Base-by-base conservation (phyloP, 139 green algal genomes). In the Pleodorina starrii region DNA sequence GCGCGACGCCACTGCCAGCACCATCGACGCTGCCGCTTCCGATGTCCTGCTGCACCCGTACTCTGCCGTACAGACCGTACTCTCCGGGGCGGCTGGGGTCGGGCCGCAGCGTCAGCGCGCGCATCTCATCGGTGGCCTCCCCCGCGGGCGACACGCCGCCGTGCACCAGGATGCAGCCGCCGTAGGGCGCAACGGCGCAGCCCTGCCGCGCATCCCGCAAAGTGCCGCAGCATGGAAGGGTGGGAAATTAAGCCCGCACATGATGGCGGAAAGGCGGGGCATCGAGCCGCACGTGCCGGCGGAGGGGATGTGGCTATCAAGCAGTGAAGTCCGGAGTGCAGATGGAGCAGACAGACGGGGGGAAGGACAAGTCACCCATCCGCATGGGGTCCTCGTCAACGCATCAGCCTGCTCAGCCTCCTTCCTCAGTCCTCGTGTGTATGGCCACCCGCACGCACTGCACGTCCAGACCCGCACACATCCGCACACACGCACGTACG, bases 151-250 rank as follows among this genome's bases (percentile, higher is more conserved):
- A 43, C 7, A 75, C 4, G 57, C 79, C 79, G 79, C 79, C 79
- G 42, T 86, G 57, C 27, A 75, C 38, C 10, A 86, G n/a, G 17
- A 86, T 44, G 40, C 57, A 75, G 40, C 35, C 9, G 79, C 79
- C 79, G 79, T 59, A 86, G 1, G 16, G 6, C 9, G 12, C 21
- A 23, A 27, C 57, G 12, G 79, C 57, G 57, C 40, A 74, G 54
- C 57, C 79, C 79, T 86, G n/a, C n/a, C n/a, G n/a, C n/a, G n/a
- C n/a, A n/a, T n/a, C n/a, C n/a, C n/a, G n/a, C n/a, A n/a, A n/a
- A n/a, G n/a, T n/a, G n/a, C n/a, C n/a, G n/a, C n/a, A n/a, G n/a
- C n/a, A n/a, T n/a, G n/a, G n/a, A n/a, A n/a, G n/a, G n/a, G n/a
- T n/a, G n/a, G n/a, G n/a, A n/a, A n/a, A n/a, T n/a, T n/a, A n/a